Evolutionary conservation across 768 basidiomycete genomes (phyloP), one percentile per base, ranked within the genome.

Genomic region (Lactarius sanguifluus): DNA sequence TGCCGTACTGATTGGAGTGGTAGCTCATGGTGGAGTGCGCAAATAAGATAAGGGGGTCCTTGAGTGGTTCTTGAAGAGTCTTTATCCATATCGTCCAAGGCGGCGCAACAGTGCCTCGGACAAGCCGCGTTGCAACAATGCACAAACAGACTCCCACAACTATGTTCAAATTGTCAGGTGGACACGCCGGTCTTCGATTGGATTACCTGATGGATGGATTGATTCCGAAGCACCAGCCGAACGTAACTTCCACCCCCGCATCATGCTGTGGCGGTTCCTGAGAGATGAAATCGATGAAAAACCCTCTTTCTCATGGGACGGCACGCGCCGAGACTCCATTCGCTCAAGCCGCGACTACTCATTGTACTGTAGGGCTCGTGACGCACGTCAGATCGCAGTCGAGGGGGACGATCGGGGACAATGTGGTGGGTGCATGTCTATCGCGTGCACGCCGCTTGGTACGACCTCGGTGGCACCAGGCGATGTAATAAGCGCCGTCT

Each of bases 131-230:
- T 57, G 45, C 56, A 34, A 57, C 23, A 18, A 12, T 12, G 36
- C 10, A 12, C 32, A 56, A 50, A 25, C 63, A 64, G 64, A 64
- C 64, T 64, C 64, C 64, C 45, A 59, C 57, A 38, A 16, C 28
- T 23, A 12, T 6, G 13, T 25, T 52, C 23, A 25, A 15, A 12
- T 9, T 2, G 38, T 64, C 64, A 64, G 47, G 47, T 64, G 64
- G 38, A 8, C 45, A 40, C 23, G 56, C 47, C 63, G 57, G 43
- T n/a, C 50, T 36, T 20, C 20, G 6, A 25, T 25, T 6, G 56
- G n/a, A 36, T 52, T 50, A 38, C 18, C 47, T 59, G 45, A 50
- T 64, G 64, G 47, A 64, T 32, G 64, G 28, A 64, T 12, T 52
- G 57, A 59, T 64, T 28, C 30, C 38, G 58, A 59, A 64, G 64